phyloP scores from a whole-genome alignment of 2,329 filamentous ascomycete genomes.

The Mycosphaerelloides madeirae region DNA sequence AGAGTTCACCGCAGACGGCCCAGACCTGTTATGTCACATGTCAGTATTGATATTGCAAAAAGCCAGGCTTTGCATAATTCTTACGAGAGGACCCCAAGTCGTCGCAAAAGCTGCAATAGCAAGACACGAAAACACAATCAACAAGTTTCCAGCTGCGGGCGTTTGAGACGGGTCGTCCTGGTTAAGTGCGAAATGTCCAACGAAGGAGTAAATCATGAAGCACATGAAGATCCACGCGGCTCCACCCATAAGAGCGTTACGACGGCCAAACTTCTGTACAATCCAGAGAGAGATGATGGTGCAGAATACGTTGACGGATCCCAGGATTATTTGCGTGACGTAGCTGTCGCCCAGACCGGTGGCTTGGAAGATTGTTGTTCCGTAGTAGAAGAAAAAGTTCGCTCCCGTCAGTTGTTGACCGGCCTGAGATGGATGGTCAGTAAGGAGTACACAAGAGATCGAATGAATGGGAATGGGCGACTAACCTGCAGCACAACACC shows the following conservation, averaged over 20 bases:
- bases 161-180: slow-evolving; percentile 17
- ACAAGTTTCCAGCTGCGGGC: slow-evolving; percentile 27
- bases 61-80: not conserved
- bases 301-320: slow-evolving; percentile 45
- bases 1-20: slow-evolving; percentile 35
- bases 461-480: not conserved
- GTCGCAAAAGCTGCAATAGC: slow-evolving; percentile 35
- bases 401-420: slow-evolving; percentile 41
- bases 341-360: slow-evolving; percentile 38
- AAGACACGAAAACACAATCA: slow-evolving; percentile 36
- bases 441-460: not conserved
- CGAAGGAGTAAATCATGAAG: slow-evolving; percentile 57
- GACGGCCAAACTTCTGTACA: slow-evolving; percentile 47
- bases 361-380: slow-evolving; percentile 41
- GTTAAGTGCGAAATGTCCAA: slow-evolving; percentile 28
- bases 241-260: slow-evolving; percentile 44
- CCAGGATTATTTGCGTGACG: slow-evolving; percentile 45
- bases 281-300: slow-evolving; percentile 46
- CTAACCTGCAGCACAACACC: slow-evolving; percentile 30
- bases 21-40: no score
- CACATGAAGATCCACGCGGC: slow-evolving; percentile 43
- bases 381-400: slow-evolving; percentile 32
- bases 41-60: slow-evolving; percentile 8
- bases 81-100: slow-evolving; percentile 32
- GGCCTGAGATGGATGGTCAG: slow-evolving; percentile 21